Conservation (phyloP, 805 yeast genomes). For the Pichia gijzeniarum region DNA sequence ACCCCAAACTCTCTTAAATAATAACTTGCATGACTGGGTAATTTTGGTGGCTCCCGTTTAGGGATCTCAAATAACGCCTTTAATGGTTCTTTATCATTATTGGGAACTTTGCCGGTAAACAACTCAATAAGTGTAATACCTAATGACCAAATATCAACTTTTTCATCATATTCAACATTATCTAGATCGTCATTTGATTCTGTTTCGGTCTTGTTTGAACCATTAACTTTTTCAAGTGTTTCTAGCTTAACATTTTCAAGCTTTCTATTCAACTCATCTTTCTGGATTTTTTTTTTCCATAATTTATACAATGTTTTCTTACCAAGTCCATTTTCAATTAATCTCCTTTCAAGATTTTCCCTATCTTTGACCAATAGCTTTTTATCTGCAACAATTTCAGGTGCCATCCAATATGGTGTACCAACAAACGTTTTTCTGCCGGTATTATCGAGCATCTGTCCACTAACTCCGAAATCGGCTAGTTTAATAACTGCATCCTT, state of each 20-base stretch:
- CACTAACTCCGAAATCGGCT: constrained; percentile 96
- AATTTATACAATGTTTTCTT: constrained; percentile 9
- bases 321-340: constrained; percentile 7
- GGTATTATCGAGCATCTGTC: constrained; percentile 54
- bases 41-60: constrained; percentile 53
- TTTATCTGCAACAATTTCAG: constrained; percentile 63
- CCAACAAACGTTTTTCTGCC: constrained; percentile 50
- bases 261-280: background rate
- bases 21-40: constrained; percentile 34
- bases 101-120: constrained; percentile 77
- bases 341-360: constrained; percentile 8
- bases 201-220: background rate
- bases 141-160: constrained; percentile 93
- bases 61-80: constrained; percentile 70
- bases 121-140: constrained; percentile 91
- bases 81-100: constrained; percentile 66
- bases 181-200: background rate
- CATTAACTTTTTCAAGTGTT: background rate
- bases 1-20: constrained; percentile 50
- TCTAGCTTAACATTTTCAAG: background rate
- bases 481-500: constrained; percentile 69
- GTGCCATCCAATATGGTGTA: constrained; percentile 81
- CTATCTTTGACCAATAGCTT: constrained; percentile 9
- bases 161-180: constrained; percentile 63
- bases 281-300: constrained; percentile 11